A percentile compares a stretch with the other conserved stretches of the same genome.
Evolutionary conservation across 2,329 filamentous ascomycete species (phyloP).

Genomic region (Aspergillus pseudoglaucus): DNA sequence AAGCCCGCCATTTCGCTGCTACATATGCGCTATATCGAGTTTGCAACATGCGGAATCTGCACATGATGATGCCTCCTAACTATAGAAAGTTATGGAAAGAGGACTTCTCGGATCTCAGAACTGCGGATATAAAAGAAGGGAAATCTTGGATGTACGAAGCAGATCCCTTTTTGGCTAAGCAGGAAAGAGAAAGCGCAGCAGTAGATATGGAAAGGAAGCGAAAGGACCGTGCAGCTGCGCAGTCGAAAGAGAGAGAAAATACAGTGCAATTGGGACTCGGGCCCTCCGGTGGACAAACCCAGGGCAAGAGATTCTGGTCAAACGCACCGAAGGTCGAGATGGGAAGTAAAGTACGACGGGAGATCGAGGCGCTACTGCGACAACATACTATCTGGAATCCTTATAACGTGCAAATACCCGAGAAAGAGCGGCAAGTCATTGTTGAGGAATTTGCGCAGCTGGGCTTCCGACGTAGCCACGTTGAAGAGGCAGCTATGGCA

Average conservation of each 20-base stretch:
- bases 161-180: constrained; percentile 78
- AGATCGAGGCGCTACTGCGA: constrained; percentile 74
- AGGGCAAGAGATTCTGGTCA: constrained; percentile 67
- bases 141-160: constrained; percentile 89
- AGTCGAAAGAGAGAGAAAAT: constrained; percentile 59
- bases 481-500: constrained; percentile 77
- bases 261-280: constrained; percentile 50
- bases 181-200: constrained; percentile 73
- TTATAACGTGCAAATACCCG: constrained; percentile 60
- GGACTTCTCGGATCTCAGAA: constrained; percentile 76
- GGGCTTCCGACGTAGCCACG: constrained; percentile 82
- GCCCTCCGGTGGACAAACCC: constrained; percentile 25
- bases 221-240: constrained; percentile 58
- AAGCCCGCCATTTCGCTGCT: constrained; percentile 88
- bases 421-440: constrained; percentile 52
- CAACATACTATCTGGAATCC: constrained; percentile 82
- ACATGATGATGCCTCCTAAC: constrained; percentile 86
- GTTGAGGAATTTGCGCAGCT: constrained; percentile 69
- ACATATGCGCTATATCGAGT: constrained; percentile 87
- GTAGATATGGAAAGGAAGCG: constrained; percentile 71
- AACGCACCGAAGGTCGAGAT: constrained; percentile 87
- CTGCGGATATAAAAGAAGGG: constrained; percentile 68
- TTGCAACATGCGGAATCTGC: constrained; percentile 91
- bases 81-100: constrained; percentile 87
- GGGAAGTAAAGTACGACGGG: constrained; percentile 69